Conservation (phyloP, 768 basidiomycete species). For the Agaricus sinodeliciosus region DNA sequence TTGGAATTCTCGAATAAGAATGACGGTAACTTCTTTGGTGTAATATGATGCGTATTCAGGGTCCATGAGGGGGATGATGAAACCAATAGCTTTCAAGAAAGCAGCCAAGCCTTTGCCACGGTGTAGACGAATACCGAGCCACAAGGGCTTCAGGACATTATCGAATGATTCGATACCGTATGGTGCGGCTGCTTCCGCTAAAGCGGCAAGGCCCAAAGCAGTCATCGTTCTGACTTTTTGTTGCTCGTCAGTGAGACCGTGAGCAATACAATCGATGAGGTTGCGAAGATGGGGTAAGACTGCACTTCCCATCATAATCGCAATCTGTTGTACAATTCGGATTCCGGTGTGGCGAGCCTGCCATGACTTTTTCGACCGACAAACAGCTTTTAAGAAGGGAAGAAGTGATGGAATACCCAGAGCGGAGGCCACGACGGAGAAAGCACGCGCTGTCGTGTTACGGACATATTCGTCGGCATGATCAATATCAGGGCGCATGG, state of each 20-base stretch:
- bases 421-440: slow-evolving; percentile 98
- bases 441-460: slow-evolving; percentile 97
- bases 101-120: slow-evolving; percentile 94
- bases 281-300: slow-evolving; percentile 96
- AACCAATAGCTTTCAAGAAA: slow-evolving; percentile 96
- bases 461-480: slow-evolving; percentile 99
- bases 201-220: slow-evolving; percentile 82
- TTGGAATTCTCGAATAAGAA: slow-evolving; percentile 97
- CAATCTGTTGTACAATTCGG: slow-evolving; percentile 98
- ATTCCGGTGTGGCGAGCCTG: slow-evolving; percentile 99
- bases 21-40: slow-evolving; percentile 95
- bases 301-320: slow-evolving; percentile 99
- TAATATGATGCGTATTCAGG: slow-evolving; percentile 99
- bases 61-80: slow-evolving; percentile 99
- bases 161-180: slow-evolving; percentile 99
- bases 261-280: slow-evolving; percentile 92
- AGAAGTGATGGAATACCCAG: slow-evolving; percentile 96
- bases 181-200: slow-evolving; percentile 95
- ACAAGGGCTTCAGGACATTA: slow-evolving; percentile 89
- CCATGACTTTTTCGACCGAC: slow-evolving; percentile 99
- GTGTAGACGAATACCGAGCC: slow-evolving; percentile 91
- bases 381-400: slow-evolving; percentile 97
- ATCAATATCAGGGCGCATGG: slow-evolving; percentile 99
- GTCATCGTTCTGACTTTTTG: slow-evolving; percentile 98
- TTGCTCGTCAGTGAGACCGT: slow-evolving; percentile 89